These are phyloP conservation scores for Coniosporium tulheliwenetii DNA, from an alignment of 2,329 filamentous ascomycete species.

Conservation along the genomic window DNA sequence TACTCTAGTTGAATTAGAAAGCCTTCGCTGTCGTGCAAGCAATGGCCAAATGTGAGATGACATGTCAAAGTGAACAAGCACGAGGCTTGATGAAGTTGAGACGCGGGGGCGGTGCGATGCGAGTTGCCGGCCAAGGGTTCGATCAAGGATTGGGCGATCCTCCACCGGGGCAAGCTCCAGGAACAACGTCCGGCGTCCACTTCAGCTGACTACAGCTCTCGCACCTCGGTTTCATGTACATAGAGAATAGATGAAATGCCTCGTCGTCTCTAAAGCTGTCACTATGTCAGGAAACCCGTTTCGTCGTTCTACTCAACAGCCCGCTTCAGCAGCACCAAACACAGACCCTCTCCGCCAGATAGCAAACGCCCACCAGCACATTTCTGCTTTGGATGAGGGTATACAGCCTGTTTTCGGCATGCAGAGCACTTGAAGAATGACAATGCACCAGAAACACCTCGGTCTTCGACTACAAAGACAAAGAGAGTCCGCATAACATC, in stretches of 20 bases:
- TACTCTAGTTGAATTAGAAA: neutral
- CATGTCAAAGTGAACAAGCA: neutral
- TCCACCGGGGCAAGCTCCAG: neutral
- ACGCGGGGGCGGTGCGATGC: too few relatives aligned
- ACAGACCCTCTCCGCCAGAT: slow-evolving; percentile 8
- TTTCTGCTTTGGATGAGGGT: neutral
- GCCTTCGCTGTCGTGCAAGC: neutral
- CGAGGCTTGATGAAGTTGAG: too few relatives aligned
- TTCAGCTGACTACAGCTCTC: neutral
- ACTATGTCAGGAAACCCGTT: slow-evolving; percentile 17
- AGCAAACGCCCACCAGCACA: slow-evolving; percentile 6
- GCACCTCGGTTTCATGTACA: neutral
- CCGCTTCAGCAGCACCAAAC: slow-evolving; percentile 6
- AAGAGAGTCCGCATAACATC: slow-evolving; percentile 2
- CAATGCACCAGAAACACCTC: slow-evolving; percentile 5
- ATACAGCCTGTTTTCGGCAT: neutral
- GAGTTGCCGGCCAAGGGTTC: neutral
- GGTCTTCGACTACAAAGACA: slow-evolving; percentile 2
- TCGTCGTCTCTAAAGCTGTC: neutral
- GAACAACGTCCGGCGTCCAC: neutral
- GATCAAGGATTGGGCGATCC: neutral
- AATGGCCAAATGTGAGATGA: neutral
- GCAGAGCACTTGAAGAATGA: neutral
- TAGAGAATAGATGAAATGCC: neutral
- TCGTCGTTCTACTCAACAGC: slow-evolving; percentile 9